Conservation (phyloP, 2,329 filamentous ascomycete genomes). For the Colletotrichum sp. region DNA sequence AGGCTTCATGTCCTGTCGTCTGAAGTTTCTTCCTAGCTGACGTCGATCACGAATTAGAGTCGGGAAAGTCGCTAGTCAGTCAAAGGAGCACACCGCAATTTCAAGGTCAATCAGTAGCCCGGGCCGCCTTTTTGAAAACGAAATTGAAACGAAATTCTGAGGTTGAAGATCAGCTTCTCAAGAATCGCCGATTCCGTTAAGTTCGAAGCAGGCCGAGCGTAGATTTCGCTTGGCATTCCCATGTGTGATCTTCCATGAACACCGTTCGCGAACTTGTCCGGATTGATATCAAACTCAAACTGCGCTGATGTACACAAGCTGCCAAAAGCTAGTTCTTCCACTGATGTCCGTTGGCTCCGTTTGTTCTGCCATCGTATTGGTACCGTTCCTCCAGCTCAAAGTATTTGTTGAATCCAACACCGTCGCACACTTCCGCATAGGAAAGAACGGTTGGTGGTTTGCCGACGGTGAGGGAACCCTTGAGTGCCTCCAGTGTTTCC, state of each 20-base stretch:
- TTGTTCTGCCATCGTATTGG: constrained; percentile 3
- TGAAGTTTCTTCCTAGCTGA: background rate
- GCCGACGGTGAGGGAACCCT: constrained; percentile 45
- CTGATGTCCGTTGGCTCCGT: constrained; percentile 11
- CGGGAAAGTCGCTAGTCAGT: background rate
- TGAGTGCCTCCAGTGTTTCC: constrained; percentile 41
- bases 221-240: background rate
- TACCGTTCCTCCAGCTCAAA: constrained; percentile 23
- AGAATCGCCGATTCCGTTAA: background rate
- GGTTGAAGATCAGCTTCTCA: background rate
- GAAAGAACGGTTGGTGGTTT: constrained; percentile 46
- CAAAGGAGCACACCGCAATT: background rate
- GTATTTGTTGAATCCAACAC: constrained; percentile 50
- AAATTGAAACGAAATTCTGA: background rate
- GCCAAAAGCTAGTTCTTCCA: background rate
- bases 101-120: background rate
- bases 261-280: background rate
- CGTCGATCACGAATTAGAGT: background rate
- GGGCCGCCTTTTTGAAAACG: background rate
- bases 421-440: constrained; percentile 48
- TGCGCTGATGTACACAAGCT: background rate
- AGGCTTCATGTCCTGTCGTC: background rate
- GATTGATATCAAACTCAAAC: background rate
- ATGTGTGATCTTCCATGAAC: background rate
- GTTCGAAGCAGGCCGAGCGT: background rate